A percentile compares a stretch with the other conserved stretches of the same genome.
These are phyloP conservation scores for Fusarium equiseti DNA, from an alignment of 2,329 filamentous ascomycete genomes.

Conservation along the genomic window DNA sequence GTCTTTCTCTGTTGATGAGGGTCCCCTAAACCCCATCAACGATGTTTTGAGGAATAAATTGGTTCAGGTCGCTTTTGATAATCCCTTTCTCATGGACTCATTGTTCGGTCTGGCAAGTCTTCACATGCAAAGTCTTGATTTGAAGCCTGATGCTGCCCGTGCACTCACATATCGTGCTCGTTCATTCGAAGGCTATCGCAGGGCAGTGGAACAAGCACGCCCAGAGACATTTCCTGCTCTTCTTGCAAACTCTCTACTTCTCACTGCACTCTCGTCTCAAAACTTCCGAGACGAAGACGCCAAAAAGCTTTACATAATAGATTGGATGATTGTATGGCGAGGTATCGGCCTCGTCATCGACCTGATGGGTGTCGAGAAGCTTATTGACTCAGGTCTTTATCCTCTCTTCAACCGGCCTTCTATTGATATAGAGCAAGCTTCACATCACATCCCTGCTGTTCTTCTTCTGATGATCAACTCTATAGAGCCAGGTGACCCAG, in stretches of 20 bases:
- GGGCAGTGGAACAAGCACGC: slow-evolving; percentile 61
- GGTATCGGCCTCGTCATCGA: slow-evolving; percentile 64
- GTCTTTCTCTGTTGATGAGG: slow-evolving; percentile 59
- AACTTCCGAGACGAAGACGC: slow-evolving; percentile 62
- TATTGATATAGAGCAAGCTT: slow-evolving; percentile 59
- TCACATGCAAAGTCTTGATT: slow-evolving; percentile 59
- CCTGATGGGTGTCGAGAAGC: slow-evolving; percentile 43
- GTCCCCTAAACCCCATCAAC: slow-evolving; percentile 52
- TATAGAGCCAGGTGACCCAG: slow-evolving; percentile 57
- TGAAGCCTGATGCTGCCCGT: slow-evolving; percentile 55
- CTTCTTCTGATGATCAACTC: slow-evolving; percentile 64
- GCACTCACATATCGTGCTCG: slow-evolving; percentile 60
- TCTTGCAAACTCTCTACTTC: slow-evolving; percentile 63
- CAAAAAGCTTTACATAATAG: slow-evolving; percentile 62
- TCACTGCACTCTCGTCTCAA: slow-evolving; percentile 64
- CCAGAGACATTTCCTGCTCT: slow-evolving; percentile 63
- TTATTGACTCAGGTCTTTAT: slow-evolving; percentile 58
- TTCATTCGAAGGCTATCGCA: slow-evolving; percentile 64
- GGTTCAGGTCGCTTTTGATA: slow-evolving; percentile 63
- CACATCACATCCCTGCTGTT: slow-evolving; percentile 59
- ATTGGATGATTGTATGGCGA: slow-evolving; percentile 69
- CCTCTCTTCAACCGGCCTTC: slow-evolving; percentile 63
- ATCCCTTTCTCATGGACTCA: slow-evolving; percentile 67
- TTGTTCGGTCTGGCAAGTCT: slow-evolving; percentile 65
- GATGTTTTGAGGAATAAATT: slow-evolving; percentile 61